Percentiles rank a stretch among this genome's conserved stretches.
phyloP scores from a whole-genome alignment of 257 asterid species.

The Jaltomata sinuosa region DNA sequence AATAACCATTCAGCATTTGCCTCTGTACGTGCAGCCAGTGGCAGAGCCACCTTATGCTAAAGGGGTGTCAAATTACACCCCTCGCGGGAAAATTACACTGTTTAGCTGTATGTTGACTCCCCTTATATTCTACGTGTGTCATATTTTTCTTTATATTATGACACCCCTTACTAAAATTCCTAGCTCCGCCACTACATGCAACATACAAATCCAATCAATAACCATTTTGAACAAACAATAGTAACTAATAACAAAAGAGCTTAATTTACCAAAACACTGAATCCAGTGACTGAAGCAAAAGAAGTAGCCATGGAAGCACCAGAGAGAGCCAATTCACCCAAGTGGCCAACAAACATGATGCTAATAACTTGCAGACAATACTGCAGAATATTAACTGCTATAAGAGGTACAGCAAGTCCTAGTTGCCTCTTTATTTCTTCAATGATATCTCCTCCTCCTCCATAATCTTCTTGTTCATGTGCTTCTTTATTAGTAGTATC shows the following conservation, averaged over 20 bases:
- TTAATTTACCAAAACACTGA: conserved; percentile 42
- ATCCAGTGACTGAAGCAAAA: conserved; percentile 60
- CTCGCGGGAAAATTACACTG: no score
- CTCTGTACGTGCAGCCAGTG: no score
- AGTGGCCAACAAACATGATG: conserved; percentile 64
- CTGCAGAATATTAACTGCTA: conserved; percentile 47
- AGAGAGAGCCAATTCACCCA: conserved; percentile 48
- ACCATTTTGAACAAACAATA: background rate
- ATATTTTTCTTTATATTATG: background rate
- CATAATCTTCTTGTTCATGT: background rate
- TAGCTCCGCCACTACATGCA: background rate
- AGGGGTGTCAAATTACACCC: no score
- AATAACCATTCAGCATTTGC: background rate
- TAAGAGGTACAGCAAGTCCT: conserved; percentile 44
- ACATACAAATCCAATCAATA: background rate
- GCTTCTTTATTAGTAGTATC: background rate
- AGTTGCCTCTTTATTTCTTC: conserved; percentile 45
- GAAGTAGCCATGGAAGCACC: conserved; percentile 67
- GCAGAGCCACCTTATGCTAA: no score
- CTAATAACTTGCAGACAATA: conserved; percentile 49
- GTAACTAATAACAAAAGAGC: background rate
- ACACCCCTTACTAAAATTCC: background rate
- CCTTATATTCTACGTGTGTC: background rate
- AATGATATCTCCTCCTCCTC: conserved; percentile 7
- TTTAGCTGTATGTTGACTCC: no score